phyloP scores from a whole-genome alignment of 2,329 filamentous ascomycete species.

The Venturia effusa region DNA sequence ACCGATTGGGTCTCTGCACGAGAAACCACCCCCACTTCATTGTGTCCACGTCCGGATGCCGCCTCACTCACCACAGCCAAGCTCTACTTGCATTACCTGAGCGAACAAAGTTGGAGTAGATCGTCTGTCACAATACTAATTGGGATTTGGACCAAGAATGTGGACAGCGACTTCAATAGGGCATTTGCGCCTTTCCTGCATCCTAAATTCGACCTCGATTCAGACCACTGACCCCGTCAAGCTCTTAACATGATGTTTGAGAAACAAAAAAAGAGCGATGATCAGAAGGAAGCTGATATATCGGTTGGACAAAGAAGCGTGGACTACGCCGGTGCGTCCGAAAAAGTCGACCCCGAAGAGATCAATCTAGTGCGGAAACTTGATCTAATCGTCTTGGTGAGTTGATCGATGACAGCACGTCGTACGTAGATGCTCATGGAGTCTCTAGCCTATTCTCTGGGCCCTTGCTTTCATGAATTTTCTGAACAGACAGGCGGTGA shows the following conservation, averaged over 20 bases:
- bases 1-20: background rate
- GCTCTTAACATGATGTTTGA: background rate
- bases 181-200: background rate
- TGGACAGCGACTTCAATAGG: too few relatives aligned
- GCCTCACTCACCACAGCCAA: background rate
- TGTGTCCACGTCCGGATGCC: background rate
- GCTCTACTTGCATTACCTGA: background rate
- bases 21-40: background rate
- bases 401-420: constrained; percentile 10
- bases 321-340: constrained; percentile 24
- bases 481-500: constrained; percentile 53
- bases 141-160: background rate
- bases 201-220: background rate
- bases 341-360: constrained; percentile 24
- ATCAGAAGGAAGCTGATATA: background rate
- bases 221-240: background rate
- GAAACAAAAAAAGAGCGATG: background rate
- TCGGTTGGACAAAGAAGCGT: background rate
- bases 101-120: background rate
- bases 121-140: background rate
- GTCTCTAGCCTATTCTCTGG: constrained; percentile 24
- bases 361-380: constrained; percentile 24
- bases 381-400: constrained; percentile 23
- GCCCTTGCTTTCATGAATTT: constrained; percentile 17
- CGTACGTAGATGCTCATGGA: constrained; percentile 23